Evolutionary conservation across 495 filamentous ascomycete genomes (phyloP).

Genomic region (Pseudotulostoma volvatum): DNA sequence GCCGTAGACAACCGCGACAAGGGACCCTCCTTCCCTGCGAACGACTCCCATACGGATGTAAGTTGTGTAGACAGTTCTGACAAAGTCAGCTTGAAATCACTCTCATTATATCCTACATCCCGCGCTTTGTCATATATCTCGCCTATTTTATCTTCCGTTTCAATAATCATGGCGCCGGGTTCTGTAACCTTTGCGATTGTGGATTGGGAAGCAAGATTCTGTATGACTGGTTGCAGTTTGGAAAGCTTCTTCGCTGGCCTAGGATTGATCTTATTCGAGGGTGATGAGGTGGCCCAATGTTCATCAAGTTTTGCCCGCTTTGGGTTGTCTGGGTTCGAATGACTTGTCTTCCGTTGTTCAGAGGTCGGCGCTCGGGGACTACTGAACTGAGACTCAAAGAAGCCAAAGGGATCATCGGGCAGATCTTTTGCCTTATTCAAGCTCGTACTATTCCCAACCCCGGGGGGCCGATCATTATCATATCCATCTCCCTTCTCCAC

Average conservation of each 20-base stretch:
- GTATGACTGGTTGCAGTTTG: constrained; percentile 32
- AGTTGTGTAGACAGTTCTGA: constrained; percentile 39
- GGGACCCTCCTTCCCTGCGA: constrained; percentile 23
- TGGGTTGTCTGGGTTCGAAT: constrained; percentile 25
- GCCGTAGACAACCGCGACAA: constrained; percentile 33
- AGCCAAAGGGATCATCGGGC: constrained; percentile 12
- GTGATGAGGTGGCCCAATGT: constrained; percentile 23
- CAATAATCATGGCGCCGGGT: constrained; percentile 27
- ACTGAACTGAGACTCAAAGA: constrained; percentile 20
- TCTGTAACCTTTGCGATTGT: constrained; percentile 22
- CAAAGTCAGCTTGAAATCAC: constrained; percentile 37
- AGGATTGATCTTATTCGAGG: constrained; percentile 20
- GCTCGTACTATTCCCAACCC: constrained; percentile 15
- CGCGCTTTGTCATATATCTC: constrained; percentile 40
- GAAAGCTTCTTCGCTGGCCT: constrained; percentile 30
- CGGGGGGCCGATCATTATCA: constrained; percentile 23
- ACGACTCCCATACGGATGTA: constrained; percentile 39
- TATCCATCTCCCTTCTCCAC: constrained; percentile 16
- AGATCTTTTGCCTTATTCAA: constrained; percentile 11
- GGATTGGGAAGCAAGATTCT: constrained; percentile 22
- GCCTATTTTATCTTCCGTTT: constrained; percentile 27
- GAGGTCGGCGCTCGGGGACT: constrained; percentile 7
- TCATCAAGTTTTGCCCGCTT: constrained; percentile 32
- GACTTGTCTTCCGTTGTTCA: constrained; percentile 24
- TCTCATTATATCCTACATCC: constrained; percentile 33